phyloP scores from a whole-genome alignment of 768 basidiomycete species.

The Russula sp. region DNA sequence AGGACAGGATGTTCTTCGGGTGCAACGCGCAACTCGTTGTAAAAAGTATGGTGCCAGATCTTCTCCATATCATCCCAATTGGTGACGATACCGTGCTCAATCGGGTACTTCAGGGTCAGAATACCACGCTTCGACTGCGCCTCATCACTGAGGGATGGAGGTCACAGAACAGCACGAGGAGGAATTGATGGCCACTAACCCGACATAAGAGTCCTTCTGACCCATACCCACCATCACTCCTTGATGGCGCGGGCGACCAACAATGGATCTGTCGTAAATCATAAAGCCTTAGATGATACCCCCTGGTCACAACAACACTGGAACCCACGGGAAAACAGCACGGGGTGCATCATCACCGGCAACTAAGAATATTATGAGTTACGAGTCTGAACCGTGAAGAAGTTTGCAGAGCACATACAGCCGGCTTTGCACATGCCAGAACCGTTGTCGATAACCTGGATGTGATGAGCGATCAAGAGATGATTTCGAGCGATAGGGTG shows the following conservation, averaged over 20 bases:
- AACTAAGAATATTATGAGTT: constrained; percentile 79
- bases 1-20: constrained; percentile 71
- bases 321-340: constrained; percentile 86
- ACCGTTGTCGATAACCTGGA: constrained; percentile 82
- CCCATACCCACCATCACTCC: constrained; percentile 98
- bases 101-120: constrained; percentile 87
- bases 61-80: constrained; percentile 99
- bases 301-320: not conserved
- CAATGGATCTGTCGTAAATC: constrained; percentile 58
- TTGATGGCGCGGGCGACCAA: constrained; percentile 90
- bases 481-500: constrained; percentile 6
- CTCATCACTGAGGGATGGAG: constrained; percentile 53
- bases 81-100: constrained; percentile 91
- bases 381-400: constrained; percentile 43
- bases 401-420: constrained; percentile 47
- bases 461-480: not conserved
- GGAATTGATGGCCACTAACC: constrained; percentile 41
- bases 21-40: constrained; percentile 72
- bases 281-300: constrained; percentile 5
- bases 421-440: constrained; percentile 99
- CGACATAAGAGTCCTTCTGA: constrained; percentile 94
- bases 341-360: constrained; percentile 83
- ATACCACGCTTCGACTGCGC: constrained; percentile 95
- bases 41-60: constrained; percentile 98
- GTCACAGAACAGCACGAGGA: constrained; percentile 11